Conservation (phyloP, 495 filamentous ascomycete genomes). For the Penicillium angulare region DNA sequence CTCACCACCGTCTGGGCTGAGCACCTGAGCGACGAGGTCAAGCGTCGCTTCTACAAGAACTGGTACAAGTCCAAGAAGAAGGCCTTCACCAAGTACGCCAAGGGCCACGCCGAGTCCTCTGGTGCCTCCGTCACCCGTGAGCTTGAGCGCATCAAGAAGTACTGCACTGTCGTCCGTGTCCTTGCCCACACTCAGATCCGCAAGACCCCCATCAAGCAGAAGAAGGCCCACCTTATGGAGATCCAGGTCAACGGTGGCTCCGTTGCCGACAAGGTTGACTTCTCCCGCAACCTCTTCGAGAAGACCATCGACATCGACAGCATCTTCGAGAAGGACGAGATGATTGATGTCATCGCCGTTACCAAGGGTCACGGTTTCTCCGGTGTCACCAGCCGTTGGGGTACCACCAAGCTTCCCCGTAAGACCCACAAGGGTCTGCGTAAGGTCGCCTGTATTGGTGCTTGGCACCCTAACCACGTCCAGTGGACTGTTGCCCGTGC, state of each 20-base stretch:
- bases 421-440: constrained; percentile 99
- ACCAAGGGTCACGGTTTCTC: constrained; percentile 99
- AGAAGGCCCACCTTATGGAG: constrained; percentile 99
- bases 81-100: constrained; percentile 99
- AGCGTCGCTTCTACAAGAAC: constrained; percentile 99
- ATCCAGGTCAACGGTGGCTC: constrained; percentile 99
- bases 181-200: constrained; percentile 99
- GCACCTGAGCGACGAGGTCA: constrained; percentile 97
- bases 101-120: constrained; percentile 94
- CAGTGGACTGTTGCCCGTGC: constrained; percentile 99
- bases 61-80: constrained; percentile 99
- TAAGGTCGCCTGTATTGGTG: constrained; percentile 99
- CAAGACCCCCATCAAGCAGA: constrained; percentile 99
- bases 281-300: constrained; percentile 93
- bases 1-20: constrained; percentile 99
- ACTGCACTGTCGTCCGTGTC: constrained; percentile 99
- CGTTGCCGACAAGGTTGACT: constrained; percentile 93
- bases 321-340: constrained; percentile 99
- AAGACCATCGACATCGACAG: constrained; percentile 88
- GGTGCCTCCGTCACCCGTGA: constrained; percentile 90
- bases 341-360: constrained; percentile 99
- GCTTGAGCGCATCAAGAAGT: constrained; percentile 99
- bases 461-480: constrained; percentile 99
- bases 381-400: constrained; percentile 98
- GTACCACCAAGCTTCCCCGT: constrained; percentile 99